A percentile compares a stretch with the other conserved stretches of the same genome.
These are phyloP conservation scores for Fonsecaea pedrosoi DNA, from an alignment of 2,329 filamentous ascomycete genomes.

Conservation along the genomic window DNA sequence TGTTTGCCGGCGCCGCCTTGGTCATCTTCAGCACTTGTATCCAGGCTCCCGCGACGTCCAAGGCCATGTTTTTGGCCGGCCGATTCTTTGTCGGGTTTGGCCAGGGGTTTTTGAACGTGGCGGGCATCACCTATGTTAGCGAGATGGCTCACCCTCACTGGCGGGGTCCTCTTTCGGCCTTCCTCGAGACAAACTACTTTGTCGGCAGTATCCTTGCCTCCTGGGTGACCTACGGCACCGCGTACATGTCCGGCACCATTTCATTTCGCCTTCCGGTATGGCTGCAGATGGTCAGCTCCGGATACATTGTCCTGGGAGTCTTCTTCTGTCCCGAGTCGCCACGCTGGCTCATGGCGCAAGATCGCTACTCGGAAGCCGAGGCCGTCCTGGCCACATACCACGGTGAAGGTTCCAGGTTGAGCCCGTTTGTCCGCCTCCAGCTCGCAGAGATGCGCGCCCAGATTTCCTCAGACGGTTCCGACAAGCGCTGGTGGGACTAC, in stretches of 20 bases:
- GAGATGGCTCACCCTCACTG: slow-evolving; percentile 48
- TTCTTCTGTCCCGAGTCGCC: slow-evolving; percentile 58
- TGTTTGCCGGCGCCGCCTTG: slow-evolving; percentile 52
- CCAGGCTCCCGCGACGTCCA: slow-evolving; percentile 41
- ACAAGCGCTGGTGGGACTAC: slow-evolving; percentile 55
- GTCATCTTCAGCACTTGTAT: slow-evolving; percentile 43
- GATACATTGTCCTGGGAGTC: slow-evolving; percentile 6
- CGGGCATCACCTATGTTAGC: slow-evolving; percentile 45
- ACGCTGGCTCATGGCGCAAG: slow-evolving; percentile 66
- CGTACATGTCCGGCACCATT: slow-evolving; percentile 53
- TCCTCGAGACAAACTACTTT: slow-evolving; percentile 17
- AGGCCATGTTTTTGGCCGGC: slow-evolving; percentile 44
- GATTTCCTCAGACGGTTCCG: slow-evolving; percentile 19
- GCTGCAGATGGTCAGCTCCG: slow-evolving; percentile 61
- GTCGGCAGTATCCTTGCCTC: slow-evolving; percentile 15
- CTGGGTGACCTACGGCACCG: slow-evolving; percentile 55
- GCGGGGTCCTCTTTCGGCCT: slow-evolving; percentile 10
- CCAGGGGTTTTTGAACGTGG: slow-evolving; percentile 36
- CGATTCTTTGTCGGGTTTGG: slow-evolving; percentile 46
- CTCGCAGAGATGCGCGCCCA: slow-evolving; percentile 43
- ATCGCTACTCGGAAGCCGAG: slow-evolving; percentile 62
- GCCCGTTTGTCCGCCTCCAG: slow-evolving; percentile 42
- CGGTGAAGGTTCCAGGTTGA: slow-evolving; percentile 53
- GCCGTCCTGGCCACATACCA: slow-evolving; percentile 64
- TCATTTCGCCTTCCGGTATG: slow-evolving; percentile 69